Base-by-base conservation (phyloP, 2,329 filamentous ascomycete species). In the Raffaelea ambrosiae region DNA sequence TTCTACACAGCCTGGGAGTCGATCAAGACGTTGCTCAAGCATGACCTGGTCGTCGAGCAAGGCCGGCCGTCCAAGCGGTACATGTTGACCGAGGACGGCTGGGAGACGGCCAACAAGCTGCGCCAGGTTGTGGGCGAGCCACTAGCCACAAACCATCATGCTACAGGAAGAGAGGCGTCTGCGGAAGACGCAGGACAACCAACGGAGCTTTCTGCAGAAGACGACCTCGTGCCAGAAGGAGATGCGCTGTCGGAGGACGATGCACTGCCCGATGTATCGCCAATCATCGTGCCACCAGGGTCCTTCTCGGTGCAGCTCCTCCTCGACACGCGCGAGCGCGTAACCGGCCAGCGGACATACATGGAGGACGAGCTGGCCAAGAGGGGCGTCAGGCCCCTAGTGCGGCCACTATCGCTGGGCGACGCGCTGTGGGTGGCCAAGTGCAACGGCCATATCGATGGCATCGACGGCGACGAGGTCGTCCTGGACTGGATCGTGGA, bases 1-100 rank as follows among this genome's bases (percentile, higher is more conserved):
- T 86, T 78, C 57, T 86, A 87, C 56, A 91, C 86, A 0, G 87
- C 87, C 0, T 93, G 86, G 86, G 84, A 78, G 57, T 88, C 86
- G 2, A 89, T 91, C 75, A 87, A 86, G 59, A 88, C 83, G 0
- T 66, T 93, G 29, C 55, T 82, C 5, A 72, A 80, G 47, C 88
- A 90, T 59, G 84, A 88, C 49, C 66, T 90, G 3, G 84, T 90
- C 0, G 82, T 81, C 48, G 82, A 86, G 55, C 79, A 79, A 46
- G 83, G 85, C 0, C 73, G 83, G 16, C 86, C 85, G 0, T 63
- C 80, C 18, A 76, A 80, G 51, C 79, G 75, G 54, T 93, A 89
- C 59, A 71, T 73, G 2, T 66, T 93, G 33, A 88, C 86, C 0
- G 85, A 90, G 29, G 83, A 87, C 51, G 87, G 87, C 3, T 86